phyloP scores from a whole-genome alignment of 2,329 filamentous ascomycete genomes.

The Ascochyta pisi region DNA sequence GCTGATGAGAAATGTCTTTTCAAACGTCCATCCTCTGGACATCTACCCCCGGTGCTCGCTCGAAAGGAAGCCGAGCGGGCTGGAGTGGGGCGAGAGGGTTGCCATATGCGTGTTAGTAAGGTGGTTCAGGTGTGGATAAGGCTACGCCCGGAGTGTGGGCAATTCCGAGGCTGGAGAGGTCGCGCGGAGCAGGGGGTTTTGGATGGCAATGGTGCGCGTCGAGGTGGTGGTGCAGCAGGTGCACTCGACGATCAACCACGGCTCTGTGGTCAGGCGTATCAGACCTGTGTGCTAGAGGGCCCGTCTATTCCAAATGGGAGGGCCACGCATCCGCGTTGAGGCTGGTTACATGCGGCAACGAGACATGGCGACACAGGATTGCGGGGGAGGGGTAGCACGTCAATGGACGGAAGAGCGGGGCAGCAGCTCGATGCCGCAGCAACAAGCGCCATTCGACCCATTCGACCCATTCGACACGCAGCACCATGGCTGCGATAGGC shows the following conservation, averaged over 20 bases:
- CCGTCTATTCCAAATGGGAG: constrained; percentile 24
- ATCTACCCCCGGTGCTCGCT: constrained; percentile 37
- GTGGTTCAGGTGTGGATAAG: constrained; percentile 22
- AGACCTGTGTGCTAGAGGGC: constrained; percentile 7
- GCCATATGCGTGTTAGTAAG: constrained; percentile 30
- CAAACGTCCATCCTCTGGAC: constrained; percentile 6
- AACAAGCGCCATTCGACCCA: constrained; percentile 30
- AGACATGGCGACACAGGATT: constrained; percentile 20
- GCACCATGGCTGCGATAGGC: constrained; percentile 30
- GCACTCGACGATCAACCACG: neutral
- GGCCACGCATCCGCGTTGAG: constrained; percentile 14
- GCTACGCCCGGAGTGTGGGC: constrained; percentile 17
- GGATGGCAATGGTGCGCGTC: neutral
- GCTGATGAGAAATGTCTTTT: neutral
- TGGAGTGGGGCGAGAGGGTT: constrained; percentile 24
- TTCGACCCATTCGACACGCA: constrained; percentile 12
- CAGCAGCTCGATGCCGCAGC: constrained; percentile 28
- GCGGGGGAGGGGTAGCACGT: constrained; percentile 46
- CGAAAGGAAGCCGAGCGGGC: constrained; percentile 45
- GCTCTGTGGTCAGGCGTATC: constrained; percentile 5
- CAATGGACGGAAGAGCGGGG: constrained; percentile 41
- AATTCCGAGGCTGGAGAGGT: constrained; percentile 12
- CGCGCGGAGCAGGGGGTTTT: constrained; percentile 1
- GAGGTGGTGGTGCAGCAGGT: neutral
- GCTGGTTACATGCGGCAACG: constrained; percentile 23